Conservation (phyloP, 495 filamentous ascomycete genomes). For the Aspergillus conjunctus region DNA sequence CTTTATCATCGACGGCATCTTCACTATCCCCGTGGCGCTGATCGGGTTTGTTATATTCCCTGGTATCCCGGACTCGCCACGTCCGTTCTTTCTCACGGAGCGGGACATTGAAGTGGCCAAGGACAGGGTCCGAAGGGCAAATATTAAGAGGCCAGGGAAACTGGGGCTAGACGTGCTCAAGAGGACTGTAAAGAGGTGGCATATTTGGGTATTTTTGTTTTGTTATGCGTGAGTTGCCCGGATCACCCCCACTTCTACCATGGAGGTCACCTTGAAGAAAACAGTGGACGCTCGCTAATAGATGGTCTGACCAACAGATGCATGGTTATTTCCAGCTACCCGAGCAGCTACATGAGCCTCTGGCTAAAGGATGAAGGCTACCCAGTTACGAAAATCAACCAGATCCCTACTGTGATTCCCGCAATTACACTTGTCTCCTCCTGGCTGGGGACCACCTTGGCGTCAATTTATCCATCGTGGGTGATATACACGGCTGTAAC, state of each 20-base stretch:
- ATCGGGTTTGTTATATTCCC: slow-evolving; percentile 50
- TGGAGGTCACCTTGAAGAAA: too few species aligned
- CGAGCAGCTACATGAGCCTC: slow-evolving; percentile 45
- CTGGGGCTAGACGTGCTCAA: slow-evolving; percentile 44
- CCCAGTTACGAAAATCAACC: slow-evolving; percentile 48
- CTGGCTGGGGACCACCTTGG: slow-evolving; percentile 48
- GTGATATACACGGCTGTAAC: slow-evolving; percentile 40
- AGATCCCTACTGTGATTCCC: slow-evolving; percentile 46
- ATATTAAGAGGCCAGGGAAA: slow-evolving; percentile 40
- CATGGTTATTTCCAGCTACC: slow-evolving; percentile 49
- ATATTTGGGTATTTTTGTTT: slow-evolving; percentile 50
- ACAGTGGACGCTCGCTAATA: too few species aligned
- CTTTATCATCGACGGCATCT: slow-evolving; percentile 53
- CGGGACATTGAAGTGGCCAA: slow-evolving; percentile 43
- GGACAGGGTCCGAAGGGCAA: slow-evolving; percentile 29
- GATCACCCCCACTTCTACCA: too few species aligned
- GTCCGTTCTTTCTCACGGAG: slow-evolving; percentile 43
- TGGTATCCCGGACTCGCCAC: slow-evolving; percentile 48
- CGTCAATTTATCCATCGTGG: slow-evolving; percentile 50
- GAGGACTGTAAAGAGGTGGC: slow-evolving; percentile 46
- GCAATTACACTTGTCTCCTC: slow-evolving; percentile 48
- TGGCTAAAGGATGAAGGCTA: slow-evolving; percentile 53
- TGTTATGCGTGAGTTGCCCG: slow-evolving; percentile 42
- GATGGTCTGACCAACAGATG: slow-evolving; percentile 26
- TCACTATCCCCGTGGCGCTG: slow-evolving; percentile 51